A percentile compares a stretch with the other conserved stretches of the same genome.
Conservation (phyloP, 371 early-diverging fungal genomes). For the Zychaea mexicana region DNA sequence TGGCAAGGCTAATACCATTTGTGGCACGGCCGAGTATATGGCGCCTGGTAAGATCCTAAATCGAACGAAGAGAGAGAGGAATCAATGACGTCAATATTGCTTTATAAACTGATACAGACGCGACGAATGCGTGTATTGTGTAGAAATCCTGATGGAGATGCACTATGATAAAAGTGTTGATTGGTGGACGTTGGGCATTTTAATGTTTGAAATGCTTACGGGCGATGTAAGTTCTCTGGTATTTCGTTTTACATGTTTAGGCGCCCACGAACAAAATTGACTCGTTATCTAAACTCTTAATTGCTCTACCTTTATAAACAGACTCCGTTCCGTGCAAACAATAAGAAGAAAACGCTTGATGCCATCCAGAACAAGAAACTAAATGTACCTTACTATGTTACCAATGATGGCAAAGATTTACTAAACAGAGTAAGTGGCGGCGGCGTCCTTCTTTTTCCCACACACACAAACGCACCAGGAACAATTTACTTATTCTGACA, state of each 20-base stretch:
- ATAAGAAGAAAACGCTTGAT: conserved; percentile 78
- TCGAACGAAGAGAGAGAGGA: too few species aligned
- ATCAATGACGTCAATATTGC: not conserved
- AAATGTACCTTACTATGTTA: conserved; percentile 71
- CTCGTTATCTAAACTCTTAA: not conserved
- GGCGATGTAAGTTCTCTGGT: conserved; percentile 59
- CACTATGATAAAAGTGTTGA: conserved; percentile 89
- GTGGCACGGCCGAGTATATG: conserved; percentile 92
- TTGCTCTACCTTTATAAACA: not conserved
- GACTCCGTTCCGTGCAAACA: conserved; percentile 79
- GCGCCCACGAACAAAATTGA: too few species aligned
- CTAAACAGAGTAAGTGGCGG: conserved; percentile 38
- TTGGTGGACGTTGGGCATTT: conserved; percentile 94
- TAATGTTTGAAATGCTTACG: conserved; percentile 88
- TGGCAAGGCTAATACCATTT: conserved; percentile 73
- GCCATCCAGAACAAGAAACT: conserved; percentile 79
- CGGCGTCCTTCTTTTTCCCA: too few species aligned
- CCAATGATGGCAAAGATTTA: conserved; percentile 67
- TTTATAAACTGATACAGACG: too few species aligned
- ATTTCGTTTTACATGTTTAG: too few species aligned
- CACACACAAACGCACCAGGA: not conserved
- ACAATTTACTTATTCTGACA: not conserved
- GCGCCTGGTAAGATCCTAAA: conserved; percentile 72
- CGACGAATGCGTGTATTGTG: too few species aligned
- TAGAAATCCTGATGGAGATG: conserved; percentile 76